phyloP scores from a whole-genome alignment of 768 basidiomycete species.

The Termitomyces sp. region DNA sequence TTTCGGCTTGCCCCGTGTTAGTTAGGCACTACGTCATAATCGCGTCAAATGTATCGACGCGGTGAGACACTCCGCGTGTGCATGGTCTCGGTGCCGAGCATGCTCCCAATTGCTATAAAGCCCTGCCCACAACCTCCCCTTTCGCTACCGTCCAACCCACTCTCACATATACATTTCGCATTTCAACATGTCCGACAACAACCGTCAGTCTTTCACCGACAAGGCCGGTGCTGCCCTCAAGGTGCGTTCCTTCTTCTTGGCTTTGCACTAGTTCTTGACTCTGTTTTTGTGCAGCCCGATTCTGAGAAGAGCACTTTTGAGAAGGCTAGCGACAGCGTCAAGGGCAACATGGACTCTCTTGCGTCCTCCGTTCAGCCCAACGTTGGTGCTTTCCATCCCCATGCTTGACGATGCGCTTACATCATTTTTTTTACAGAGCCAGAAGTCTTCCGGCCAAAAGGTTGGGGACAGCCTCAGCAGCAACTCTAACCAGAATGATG shows the following conservation, averaged over 20 bases:
- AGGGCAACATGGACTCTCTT: conserved; percentile 40
- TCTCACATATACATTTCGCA: neutral
- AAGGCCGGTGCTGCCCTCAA: conserved; percentile 47
- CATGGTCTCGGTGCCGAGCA: neutral
- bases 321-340: conserved; percentile 42
- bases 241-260: conserved; percentile 22
- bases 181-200: conserved; percentile 46
- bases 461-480: conserved; percentile 40
- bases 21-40: neutral
- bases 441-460: conserved; percentile 49
- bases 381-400: conserved; percentile 19
- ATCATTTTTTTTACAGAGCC: conserved; percentile 23
- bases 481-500: conserved; percentile 43
- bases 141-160: neutral
- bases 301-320: conserved; percentile 52
- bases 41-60: neutral
- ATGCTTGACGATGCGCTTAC: neutral
- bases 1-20: too few species aligned
- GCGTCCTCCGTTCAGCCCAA: conserved; percentile 47
- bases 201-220: conserved; percentile 55
- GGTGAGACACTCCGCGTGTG: neutral
- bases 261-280: neutral
- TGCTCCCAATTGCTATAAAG: neutral
- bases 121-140: neutral
- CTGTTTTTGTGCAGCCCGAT: conserved; percentile 38